Percentiles rank a stretch among this genome's conserved stretches.
Conservation (phyloP, 2,329 filamentous ascomycete species). For the Penicillium brasilianum region DNA sequence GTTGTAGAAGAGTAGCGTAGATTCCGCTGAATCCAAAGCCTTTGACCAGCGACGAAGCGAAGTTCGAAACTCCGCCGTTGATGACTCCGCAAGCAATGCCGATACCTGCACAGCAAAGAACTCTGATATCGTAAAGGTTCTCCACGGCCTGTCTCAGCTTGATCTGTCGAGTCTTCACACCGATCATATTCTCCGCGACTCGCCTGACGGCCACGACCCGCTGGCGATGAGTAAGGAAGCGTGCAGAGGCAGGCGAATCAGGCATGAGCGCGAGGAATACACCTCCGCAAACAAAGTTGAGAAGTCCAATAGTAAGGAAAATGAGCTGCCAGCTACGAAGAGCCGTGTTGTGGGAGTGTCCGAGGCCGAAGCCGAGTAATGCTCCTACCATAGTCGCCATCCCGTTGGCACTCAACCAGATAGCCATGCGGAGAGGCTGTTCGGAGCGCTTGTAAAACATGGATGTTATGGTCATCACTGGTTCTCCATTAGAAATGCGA, state of each 20-base stretch:
- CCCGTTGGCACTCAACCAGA: conserved; percentile 46
- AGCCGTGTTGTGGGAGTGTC: conserved; percentile 36
- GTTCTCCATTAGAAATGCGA: neutral
- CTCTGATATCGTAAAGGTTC: conserved; percentile 46
- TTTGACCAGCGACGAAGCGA: conserved; percentile 53
- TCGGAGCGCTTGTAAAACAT: conserved; percentile 48
- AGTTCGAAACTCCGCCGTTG: conserved; percentile 58
- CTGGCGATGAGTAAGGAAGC: conserved; percentile 47
- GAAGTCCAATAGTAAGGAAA: conserved; percentile 47
- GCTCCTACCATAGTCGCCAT: conserved; percentile 46
- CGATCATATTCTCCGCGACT: conserved; percentile 50
- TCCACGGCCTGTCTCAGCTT: conserved; percentile 46
- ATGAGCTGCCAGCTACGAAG: conserved; percentile 48
- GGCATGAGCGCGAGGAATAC: conserved; percentile 44
- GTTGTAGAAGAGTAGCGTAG: conserved; percentile 41
- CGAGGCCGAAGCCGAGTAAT: conserved; percentile 43
- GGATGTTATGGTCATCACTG: conserved; percentile 43
- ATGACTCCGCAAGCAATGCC: conserved; percentile 54
- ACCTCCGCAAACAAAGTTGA: conserved; percentile 52
- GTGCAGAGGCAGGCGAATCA: conserved; percentile 45
- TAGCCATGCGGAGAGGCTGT: conserved; percentile 42
- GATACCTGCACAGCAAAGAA: conserved; percentile 47
- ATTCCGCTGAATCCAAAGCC: conserved; percentile 46
- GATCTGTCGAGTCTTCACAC: conserved; percentile 45
- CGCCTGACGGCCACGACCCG: conserved; percentile 48